These are phyloP conservation scores for Coemansia sp. DNA, from an alignment of 192 early-diverging fungal species.

Conservation along the genomic window DNA sequence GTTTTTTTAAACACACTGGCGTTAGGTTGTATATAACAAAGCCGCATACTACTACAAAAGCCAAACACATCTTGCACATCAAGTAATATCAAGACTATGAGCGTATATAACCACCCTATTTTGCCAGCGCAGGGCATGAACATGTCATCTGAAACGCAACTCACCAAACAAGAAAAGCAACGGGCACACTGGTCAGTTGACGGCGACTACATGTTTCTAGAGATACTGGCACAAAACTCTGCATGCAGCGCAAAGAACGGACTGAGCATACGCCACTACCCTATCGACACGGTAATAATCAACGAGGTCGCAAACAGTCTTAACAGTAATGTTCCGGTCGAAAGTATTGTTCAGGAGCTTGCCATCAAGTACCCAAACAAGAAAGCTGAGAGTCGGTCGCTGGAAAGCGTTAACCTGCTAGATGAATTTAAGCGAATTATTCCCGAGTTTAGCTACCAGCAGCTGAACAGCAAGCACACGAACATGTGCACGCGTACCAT, in stretches of 20 bases:
- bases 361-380: slow-evolving; percentile 32
- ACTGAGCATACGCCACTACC: slow-evolving; percentile 18
- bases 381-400: slow-evolving; percentile 23
- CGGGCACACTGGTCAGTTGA: slow-evolving; percentile 23
- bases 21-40: no score
- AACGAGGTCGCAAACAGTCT: slow-evolving; percentile 16
- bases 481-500: slow-evolving; percentile 48
- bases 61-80: no score
- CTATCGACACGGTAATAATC: slow-evolving; percentile 28
- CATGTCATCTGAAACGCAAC: no score
- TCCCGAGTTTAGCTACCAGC: slow-evolving; percentile 29
- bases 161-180: slow-evolving; percentile 1
- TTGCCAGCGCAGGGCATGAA: no score
- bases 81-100: no score
- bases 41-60: no score
- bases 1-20: no score
- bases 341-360: slow-evolving; percentile 10
- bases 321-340: not conserved
- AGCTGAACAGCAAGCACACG: slow-evolving; percentile 48
- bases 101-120: no score
- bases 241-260: slow-evolving; percentile 20
- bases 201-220: slow-evolving; percentile 28
- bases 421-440: slow-evolving; percentile 15
- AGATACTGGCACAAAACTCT: slow-evolving; percentile 25
- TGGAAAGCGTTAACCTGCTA: slow-evolving; percentile 21